phyloP scores from a whole-genome alignment of 139 green algal genomes.

The Coelastrella sp. region DNA sequence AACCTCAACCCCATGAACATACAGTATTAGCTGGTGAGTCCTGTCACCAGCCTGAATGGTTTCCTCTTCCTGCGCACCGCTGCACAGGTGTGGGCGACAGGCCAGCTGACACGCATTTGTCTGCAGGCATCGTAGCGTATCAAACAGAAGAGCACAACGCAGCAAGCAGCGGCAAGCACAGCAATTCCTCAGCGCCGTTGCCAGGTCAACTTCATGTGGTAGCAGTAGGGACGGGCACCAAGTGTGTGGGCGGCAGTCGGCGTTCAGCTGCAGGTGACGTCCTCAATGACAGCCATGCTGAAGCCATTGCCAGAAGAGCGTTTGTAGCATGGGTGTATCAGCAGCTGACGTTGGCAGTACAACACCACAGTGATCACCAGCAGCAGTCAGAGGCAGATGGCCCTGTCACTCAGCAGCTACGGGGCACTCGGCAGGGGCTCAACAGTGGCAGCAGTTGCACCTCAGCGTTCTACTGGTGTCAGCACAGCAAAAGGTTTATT shows the following conservation, averaged over 20 bases:
- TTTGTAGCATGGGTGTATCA: conserved; percentile 79
- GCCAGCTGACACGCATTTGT: not conserved
- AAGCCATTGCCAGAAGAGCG: conserved; percentile 77
- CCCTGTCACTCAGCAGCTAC: not conserved
- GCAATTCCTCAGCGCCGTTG: not conserved
- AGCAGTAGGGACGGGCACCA: conserved; percentile 86
- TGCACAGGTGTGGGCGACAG: no score
- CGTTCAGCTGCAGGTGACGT: conserved; percentile 53
- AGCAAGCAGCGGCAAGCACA: not conserved
- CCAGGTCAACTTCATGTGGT: conserved; percentile 55
- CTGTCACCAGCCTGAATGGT: no score
- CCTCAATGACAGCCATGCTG: conserved; percentile 87
- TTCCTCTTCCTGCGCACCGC: no score
- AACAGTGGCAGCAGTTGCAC: not conserved
- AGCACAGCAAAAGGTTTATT: conserved; percentile 46
- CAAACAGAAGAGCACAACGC: not conserved
- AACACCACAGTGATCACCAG: not conserved
- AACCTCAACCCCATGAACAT: conserved; percentile 80
- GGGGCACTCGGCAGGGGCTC: no score
- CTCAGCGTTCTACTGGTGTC: conserved; percentile 40
- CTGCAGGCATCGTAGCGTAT: conserved; percentile 30
- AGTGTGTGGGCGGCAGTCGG: conserved; percentile 74
- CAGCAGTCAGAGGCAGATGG: not conserved
- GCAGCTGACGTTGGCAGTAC: conserved; percentile 62
- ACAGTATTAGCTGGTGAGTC: conserved; percentile 15